A percentile compares a stretch with the other conserved stretches of the same genome.
Conservation (phyloP, 2,329 filamentous ascomycete genomes). For the Arthroderma uncinatum region DNA sequence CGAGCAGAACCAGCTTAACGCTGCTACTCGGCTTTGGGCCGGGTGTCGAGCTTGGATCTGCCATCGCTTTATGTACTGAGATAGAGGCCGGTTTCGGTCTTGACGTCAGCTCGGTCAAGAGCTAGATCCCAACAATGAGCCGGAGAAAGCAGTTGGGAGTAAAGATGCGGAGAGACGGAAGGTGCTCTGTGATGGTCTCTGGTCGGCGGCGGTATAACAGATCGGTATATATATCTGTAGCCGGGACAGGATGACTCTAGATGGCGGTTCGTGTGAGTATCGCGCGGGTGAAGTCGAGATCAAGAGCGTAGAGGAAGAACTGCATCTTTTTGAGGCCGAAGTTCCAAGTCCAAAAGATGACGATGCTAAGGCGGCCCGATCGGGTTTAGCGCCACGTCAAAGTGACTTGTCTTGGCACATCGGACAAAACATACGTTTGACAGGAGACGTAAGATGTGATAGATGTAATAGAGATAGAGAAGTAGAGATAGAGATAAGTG, state of each 20-base stretch:
- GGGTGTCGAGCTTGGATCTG: slow-evolving; percentile 54
- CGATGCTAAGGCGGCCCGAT: not conserved
- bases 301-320: not conserved
- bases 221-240: not conserved
- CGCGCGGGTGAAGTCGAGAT: not conserved
- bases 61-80: slow-evolving; percentile 42
- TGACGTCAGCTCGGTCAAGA: slow-evolving; percentile 1
- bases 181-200: not conserved
- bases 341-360: not conserved
- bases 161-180: not conserved
- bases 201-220: not conserved
- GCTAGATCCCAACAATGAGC: not conserved
- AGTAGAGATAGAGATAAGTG: not conserved
- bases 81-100: not conserved
- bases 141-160: not conserved
- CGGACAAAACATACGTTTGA: too few species aligned
- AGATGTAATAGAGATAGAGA: too few species aligned
- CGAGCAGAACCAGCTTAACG: slow-evolving; percentile 96
- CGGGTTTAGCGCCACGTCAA: slow-evolving; percentile 1
- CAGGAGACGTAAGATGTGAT: not conserved
- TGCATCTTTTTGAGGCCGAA: not conserved
- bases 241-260: not conserved
- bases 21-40: slow-evolving; percentile 95
- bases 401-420: too few species aligned
- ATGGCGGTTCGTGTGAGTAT: not conserved